phyloP scores from a whole-genome alignment of 1,284 basidiomycete genomes.

The Rhodotorula glutinis region DNA sequence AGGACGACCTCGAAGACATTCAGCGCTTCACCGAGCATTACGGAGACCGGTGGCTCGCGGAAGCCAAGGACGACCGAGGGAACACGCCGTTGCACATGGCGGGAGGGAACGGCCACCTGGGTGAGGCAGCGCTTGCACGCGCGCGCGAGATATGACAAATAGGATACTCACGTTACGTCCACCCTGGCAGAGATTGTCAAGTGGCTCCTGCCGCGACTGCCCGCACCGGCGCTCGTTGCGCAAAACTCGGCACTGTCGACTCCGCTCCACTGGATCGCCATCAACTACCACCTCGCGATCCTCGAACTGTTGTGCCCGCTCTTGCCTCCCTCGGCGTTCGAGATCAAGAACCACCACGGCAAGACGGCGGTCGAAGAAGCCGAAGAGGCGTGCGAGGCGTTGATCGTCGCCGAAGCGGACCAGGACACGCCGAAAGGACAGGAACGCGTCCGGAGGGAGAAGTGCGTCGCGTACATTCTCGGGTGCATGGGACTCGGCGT shows the following conservation, averaged over 20 bases:
- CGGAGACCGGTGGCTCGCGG: conserved; percentile 32
- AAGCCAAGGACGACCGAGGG: conserved; percentile 42
- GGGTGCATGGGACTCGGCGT: conserved; percentile 40
- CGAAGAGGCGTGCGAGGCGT: conserved; percentile 39
- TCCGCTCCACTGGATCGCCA: conserved; percentile 43
- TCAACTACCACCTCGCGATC: conserved; percentile 43
- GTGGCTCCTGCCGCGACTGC: conserved; percentile 39
- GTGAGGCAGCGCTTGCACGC: conserved; percentile 18
- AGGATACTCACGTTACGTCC: neutral
- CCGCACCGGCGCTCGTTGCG: conserved; percentile 25
- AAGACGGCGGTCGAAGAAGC: conserved; percentile 43
- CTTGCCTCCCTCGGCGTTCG: conserved; percentile 32
- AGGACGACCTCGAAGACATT: conserved; percentile 44
- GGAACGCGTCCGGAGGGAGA: conserved; percentile 37
- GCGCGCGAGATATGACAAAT: neutral
- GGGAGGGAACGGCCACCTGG: conserved; percentile 44
- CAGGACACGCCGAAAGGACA: conserved; percentile 20
- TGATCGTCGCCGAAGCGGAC: conserved; percentile 27
- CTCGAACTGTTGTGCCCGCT: conserved; percentile 41
- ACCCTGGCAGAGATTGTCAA: conserved; percentile 34
- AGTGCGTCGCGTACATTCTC: conserved; percentile 34
- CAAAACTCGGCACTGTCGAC: conserved; percentile 41
- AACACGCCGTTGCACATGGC: conserved; percentile 45
- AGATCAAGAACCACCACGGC: conserved; percentile 39
- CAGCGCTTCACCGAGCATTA: conserved; percentile 39